These are phyloP conservation scores for Trichosporon sp. DNA, from an alignment of 1,284 basidiomycete species.

Conservation along the genomic window DNA sequence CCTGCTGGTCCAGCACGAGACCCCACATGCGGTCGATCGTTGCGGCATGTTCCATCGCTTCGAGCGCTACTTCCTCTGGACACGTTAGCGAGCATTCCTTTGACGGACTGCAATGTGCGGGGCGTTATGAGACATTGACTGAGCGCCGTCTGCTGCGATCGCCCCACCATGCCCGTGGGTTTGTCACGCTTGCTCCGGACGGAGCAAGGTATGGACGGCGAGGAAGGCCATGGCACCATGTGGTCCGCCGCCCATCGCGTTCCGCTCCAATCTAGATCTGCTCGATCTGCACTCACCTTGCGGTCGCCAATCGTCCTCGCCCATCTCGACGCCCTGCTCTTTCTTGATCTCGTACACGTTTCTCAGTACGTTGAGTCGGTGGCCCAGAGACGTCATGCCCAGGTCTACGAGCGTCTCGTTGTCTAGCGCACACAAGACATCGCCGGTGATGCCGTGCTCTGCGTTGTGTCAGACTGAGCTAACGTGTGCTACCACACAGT, in stretches of 20 bases:
- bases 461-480: slow-evolving; percentile 9
- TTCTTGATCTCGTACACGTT: slow-evolving; percentile 84
- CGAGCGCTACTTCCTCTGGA: slow-evolving; percentile 23
- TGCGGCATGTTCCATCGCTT: slow-evolving; percentile 23
- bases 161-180: neutral
- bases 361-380: slow-evolving; percentile 79
- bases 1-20: slow-evolving; percentile 65
- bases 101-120: neutral
- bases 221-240: neutral
- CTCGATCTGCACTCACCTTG: slow-evolving; percentile 67
- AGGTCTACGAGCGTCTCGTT: slow-evolving; percentile 74
- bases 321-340: slow-evolving; percentile 72
- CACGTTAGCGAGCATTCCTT: neutral
- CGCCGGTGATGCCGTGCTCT: slow-evolving; percentile 88
- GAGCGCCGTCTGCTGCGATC: neutral
- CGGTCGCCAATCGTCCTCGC: slow-evolving; percentile 79
- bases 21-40: slow-evolving; percentile 64
- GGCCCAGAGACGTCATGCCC: slow-evolving; percentile 77
- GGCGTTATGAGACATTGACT: neutral
- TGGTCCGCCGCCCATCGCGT: neutral
- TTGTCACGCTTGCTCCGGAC: neutral
- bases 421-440: slow-evolving; percentile 75
- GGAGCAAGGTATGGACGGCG: neutral
- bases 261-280: neutral
- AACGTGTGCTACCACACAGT: neutral